These are phyloP conservation scores for Stagonosporopsis chrysanthemi DNA, from an alignment of 2,329 filamentous ascomycete genomes.

Conservation along the genomic window DNA sequence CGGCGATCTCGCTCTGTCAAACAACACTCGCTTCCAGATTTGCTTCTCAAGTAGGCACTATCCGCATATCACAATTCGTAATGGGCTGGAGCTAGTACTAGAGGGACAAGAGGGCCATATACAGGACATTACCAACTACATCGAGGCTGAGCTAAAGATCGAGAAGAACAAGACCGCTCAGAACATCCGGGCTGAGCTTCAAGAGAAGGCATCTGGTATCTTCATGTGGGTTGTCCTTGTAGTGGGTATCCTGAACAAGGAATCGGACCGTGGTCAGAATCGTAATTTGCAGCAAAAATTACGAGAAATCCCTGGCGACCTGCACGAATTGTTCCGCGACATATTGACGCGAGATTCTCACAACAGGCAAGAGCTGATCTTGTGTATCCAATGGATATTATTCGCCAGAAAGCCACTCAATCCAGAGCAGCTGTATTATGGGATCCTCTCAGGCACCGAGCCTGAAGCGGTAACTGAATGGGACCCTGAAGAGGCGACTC, in stretches of 20 bases:
- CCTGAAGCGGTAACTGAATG: conserved; percentile 16
- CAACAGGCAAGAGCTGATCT: conserved; percentile 15
- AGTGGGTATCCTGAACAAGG: conserved; percentile 55
- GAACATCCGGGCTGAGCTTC: conserved; percentile 42
- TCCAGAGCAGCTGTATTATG: conserved; percentile 28
- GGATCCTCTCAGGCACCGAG: conserved; percentile 21
- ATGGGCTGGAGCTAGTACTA: conserved; percentile 42
- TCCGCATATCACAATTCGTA: conserved; percentile 50
- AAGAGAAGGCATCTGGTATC: conserved; percentile 51
- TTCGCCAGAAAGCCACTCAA: conserved; percentile 23
- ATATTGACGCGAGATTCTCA: conserved; percentile 51
- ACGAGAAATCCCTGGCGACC: conserved; percentile 32
- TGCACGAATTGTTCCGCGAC: conserved; percentile 57
- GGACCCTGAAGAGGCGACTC: conserved; percentile 24
- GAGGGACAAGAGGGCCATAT: conserved; percentile 49
- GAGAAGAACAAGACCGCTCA: conserved; percentile 27
- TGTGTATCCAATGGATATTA: conserved; percentile 33
- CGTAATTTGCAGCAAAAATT: conserved; percentile 45
- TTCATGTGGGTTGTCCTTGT: conserved; percentile 52
- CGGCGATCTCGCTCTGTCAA: conserved; percentile 33
- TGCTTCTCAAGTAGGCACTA: conserved; percentile 52
- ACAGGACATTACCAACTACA: conserved; percentile 46
- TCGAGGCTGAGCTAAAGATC: conserved; percentile 31
- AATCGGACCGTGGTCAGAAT: conserved; percentile 43
- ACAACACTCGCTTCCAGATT: background rate